A percentile compares a stretch with the other conserved stretches of the same genome.
Evolutionary conservation across 345 rosid species (phyloP).

Genomic region (Durio zibethinus): DNA sequence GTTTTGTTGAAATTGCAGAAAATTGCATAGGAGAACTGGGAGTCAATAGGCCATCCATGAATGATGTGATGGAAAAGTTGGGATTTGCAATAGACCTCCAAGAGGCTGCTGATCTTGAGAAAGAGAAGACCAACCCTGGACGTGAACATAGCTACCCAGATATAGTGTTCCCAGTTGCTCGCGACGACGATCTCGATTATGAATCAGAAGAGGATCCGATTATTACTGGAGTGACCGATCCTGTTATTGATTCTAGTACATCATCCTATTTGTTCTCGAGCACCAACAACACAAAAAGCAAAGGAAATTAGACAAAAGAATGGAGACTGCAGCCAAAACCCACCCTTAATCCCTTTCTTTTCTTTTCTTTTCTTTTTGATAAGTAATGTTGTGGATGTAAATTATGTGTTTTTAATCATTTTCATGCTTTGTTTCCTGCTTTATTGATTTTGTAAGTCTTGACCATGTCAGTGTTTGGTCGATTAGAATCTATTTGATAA

Average conservation of each 20-base stretch:
- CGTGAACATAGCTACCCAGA: neutral
- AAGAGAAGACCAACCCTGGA: neutral
- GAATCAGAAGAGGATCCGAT: neutral
- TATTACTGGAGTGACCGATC: neutral
- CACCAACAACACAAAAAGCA: neutral
- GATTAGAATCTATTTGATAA: too few relatives aligned
- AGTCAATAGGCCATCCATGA: slow-evolving; percentile 25
- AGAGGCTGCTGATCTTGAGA: slow-evolving; percentile 10
- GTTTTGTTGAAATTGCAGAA: slow-evolving; percentile 17
- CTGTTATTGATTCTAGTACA: neutral
- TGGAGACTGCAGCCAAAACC: neutral
- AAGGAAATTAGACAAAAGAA: neutral
- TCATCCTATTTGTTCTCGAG: neutral
- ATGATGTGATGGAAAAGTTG: slow-evolving; percentile 20
- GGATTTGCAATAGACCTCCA: slow-evolving; percentile 28
- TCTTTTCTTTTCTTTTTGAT: neutral
- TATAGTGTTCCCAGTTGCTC: slow-evolving; percentile 11
- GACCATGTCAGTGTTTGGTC: too few relatives aligned
- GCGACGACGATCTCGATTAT: neutral
- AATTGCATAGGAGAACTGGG: slow-evolving; percentile 20
- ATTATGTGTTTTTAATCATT: neutral
- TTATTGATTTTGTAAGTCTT: neutral
- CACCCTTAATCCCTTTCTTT: neutral
- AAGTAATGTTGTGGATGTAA: neutral
- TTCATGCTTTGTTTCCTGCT: neutral